Conservation (phyloP, 208 protist species). For the Acanthamoeba triangularis region DNA sequence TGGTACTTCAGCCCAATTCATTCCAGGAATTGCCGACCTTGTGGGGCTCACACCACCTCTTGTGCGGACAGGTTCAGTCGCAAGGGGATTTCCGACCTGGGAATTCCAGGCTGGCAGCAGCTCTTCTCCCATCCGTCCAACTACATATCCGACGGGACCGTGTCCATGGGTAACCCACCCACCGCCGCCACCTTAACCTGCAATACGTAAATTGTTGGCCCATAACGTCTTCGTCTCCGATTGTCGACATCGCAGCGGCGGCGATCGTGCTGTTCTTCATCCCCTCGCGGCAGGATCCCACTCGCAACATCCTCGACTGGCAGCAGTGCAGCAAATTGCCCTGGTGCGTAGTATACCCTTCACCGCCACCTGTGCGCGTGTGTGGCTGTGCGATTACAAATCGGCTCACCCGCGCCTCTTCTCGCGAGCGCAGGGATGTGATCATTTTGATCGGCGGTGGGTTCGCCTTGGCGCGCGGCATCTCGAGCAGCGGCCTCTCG, state of each 20-base stretch:
- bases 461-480: slow-evolving; percentile 30
- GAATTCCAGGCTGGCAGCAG: slow-evolving; percentile 38
- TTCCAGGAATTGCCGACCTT: background rate
- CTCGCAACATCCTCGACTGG: slow-evolving; percentile 68
- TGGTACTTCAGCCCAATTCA: background rate
- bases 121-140: background rate
- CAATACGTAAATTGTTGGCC: too few species aligned
- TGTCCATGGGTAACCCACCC: slow-evolving; percentile 28
- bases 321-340: slow-evolving; percentile 9
- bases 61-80: slow-evolving; percentile 19
- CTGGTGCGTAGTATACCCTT: background rate
- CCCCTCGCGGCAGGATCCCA: background rate
- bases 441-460: slow-evolving; percentile 66
- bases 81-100: slow-evolving; percentile 15
- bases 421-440: slow-evolving; percentile 29
- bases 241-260: too few species aligned
- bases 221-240: too few species aligned
- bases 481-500: slow-evolving; percentile 29
- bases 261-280: slow-evolving; percentile 53
- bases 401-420: too few species aligned
- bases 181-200: background rate
- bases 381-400: background rate
- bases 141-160: slow-evolving; percentile 50
- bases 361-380: too few species aligned
- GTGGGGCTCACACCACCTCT: background rate